A percentile compares a stretch with the other conserved stretches of the same genome.
Evolutionary conservation across 1,284 basidiomycete species (phyloP).

Genomic region (Wolfiporia cocos): DNA sequence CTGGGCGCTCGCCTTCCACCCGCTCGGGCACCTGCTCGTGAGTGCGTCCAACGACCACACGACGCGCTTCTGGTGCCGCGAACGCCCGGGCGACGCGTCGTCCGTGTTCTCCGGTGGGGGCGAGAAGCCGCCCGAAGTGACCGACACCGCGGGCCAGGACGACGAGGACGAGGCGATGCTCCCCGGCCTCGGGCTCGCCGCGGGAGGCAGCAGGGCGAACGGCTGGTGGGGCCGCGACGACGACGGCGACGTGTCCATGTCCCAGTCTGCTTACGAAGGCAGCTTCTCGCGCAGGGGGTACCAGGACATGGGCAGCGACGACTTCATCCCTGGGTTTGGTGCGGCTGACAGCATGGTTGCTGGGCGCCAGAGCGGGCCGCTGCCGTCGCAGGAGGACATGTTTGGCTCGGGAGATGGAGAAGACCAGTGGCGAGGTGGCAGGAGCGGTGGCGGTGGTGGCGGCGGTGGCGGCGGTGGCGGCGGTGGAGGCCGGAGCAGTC

Average conservation of each 20-base stretch:
- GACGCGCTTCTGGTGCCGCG: constrained; percentile 94
- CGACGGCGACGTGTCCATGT: constrained; percentile 9
- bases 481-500: constrained; percentile 10
- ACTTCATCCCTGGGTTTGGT: constrained; percentile 23
- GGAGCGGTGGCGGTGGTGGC: constrained; percentile 10
- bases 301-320: constrained; percentile 10
- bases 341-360: constrained; percentile 19
- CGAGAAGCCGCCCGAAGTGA: constrained; percentile 66
- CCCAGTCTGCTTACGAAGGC: constrained; percentile 9
- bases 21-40: constrained; percentile 90
- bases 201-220: constrained; percentile 10
- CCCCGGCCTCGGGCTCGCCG: constrained; percentile 38
- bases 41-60: constrained; percentile 96
- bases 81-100: constrained; percentile 69
- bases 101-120: constrained; percentile 71
- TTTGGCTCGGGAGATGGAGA: constrained; percentile 24
- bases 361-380: constrained; percentile 31
- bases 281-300: constrained; percentile 3
- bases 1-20: constrained; percentile 94
- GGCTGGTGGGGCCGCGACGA: constrained; percentile 17
- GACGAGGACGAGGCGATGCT: constrained; percentile 59
- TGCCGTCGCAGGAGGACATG: constrained; percentile 37
- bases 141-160: constrained; percentile 52
- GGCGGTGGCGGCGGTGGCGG: constrained; percentile 11
- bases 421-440: constrained; percentile 12